phyloP scores from a whole-genome alignment of 805 yeast genomes.

The Saturnispora gosingensis region DNA sequence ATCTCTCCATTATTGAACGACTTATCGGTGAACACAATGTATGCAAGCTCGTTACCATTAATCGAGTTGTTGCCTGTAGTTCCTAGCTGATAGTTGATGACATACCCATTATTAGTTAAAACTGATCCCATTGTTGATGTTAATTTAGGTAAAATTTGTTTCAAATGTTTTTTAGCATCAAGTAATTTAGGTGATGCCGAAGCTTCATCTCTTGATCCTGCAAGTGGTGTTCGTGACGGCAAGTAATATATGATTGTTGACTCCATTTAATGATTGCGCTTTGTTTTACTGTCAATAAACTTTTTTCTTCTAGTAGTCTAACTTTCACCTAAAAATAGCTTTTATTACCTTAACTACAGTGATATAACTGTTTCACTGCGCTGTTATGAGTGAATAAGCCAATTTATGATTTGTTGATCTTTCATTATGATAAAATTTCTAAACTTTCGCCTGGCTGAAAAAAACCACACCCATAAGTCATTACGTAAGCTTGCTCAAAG shows the following conservation, averaged over 20 bases:
- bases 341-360: no score
- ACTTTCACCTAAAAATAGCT: no score
- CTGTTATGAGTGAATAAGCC: no score
- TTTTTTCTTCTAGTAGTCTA: no score
- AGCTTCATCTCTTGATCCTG: slow-evolving; percentile 77
- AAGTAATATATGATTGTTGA: slow-evolving; percentile 12
- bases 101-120: slow-evolving; percentile 6
- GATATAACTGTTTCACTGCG: no score
- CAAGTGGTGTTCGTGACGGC: slow-evolving; percentile 65
- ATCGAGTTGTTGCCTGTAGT: neutral
- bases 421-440: no score
- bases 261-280: slow-evolving; percentile 7
- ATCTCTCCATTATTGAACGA: slow-evolving; percentile 62
- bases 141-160: slow-evolving; percentile 45
- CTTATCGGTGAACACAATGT: slow-evolving; percentile 61
- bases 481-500: no score
- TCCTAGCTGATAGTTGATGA: slow-evolving; percentile 9
- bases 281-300: neutral
- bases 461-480: no score
- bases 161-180: slow-evolving; percentile 80
- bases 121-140: slow-evolving; percentile 4
- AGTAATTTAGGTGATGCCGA: slow-evolving; percentile 49
- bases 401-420: no score
- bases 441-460: no score
- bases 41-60: neutral